phyloP scores from a whole-genome alignment of 352 stramenopile species.

The Globisporangium carolinianum region DNA sequence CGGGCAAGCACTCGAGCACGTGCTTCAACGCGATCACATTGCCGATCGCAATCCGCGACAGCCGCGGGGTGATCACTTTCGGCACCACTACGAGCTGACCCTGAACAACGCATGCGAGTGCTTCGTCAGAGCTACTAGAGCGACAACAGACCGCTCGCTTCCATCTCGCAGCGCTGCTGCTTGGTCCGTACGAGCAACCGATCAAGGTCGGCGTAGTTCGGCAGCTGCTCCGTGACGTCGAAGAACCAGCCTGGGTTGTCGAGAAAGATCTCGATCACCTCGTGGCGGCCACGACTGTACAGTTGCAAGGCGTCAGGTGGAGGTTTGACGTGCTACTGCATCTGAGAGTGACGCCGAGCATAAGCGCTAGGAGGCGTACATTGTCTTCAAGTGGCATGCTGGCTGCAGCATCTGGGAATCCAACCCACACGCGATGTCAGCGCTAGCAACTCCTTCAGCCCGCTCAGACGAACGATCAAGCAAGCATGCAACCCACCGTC shows the following conservation, averaged over 20 bases:
- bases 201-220: slow-evolving; percentile 69
- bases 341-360: no score
- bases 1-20: slow-evolving; percentile 59
- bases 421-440: background rate
- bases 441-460: background rate
- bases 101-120: slow-evolving; percentile 18
- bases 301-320: background rate
- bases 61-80: slow-evolving; percentile 61
- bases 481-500: slow-evolving; percentile 31
- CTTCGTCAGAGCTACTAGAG: no score
- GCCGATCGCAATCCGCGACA: slow-evolving; percentile 63
- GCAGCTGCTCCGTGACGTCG: slow-evolving; percentile 65
- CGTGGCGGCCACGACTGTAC: slow-evolving; percentile 52
- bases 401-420: slow-evolving; percentile 67
- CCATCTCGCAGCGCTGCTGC: no score
- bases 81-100: slow-evolving; percentile 71
- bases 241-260: slow-evolving; percentile 82
- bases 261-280: slow-evolving; percentile 65
- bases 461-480: no score
- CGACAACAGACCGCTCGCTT: background rate
- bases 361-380: slow-evolving; percentile 23
- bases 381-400: slow-evolving; percentile 71
- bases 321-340: no score
- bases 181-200: slow-evolving; percentile 42
- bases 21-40: slow-evolving; percentile 85